phyloP scores from a whole-genome alignment of 1,284 basidiomycete genomes.

The Vanrija humicola region DNA sequence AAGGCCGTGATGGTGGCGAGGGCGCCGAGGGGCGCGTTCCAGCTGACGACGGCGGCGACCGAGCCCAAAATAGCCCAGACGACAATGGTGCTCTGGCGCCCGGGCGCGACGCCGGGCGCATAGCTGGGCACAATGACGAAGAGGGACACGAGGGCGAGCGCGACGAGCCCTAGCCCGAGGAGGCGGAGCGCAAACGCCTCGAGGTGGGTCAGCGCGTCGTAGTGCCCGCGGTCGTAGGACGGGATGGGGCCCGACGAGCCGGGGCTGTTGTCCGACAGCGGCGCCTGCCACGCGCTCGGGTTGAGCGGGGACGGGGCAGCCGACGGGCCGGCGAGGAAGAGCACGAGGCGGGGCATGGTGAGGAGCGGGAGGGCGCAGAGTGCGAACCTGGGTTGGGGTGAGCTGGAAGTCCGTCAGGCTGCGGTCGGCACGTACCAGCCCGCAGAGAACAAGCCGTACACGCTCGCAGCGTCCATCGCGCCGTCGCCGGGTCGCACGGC shows the following conservation, averaged over 20 bases:
- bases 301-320: constrained; percentile 4
- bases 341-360: constrained; percentile 45
- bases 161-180: constrained; percentile 37
- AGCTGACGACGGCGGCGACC: constrained; percentile 27
- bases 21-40: constrained; percentile 39
- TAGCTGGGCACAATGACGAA: constrained; percentile 39
- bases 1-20: constrained; percentile 31
- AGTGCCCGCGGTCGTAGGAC: constrained; percentile 29
- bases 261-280: background rate
- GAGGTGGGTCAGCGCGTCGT: constrained; percentile 41
- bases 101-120: constrained; percentile 21
- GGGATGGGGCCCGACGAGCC: constrained; percentile 1
- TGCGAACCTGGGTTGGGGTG: constrained; percentile 29
- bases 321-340: constrained; percentile 38
- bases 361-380: constrained; percentile 39
- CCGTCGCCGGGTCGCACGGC: constrained; percentile 37
- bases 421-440: constrained; percentile 37
- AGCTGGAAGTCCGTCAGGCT: background rate
- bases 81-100: constrained; percentile 31
- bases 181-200: constrained; percentile 38
- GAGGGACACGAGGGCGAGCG: constrained; percentile 33
- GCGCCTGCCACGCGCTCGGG: background rate
- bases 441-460: constrained; percentile 32
- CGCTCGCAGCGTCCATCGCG: constrained; percentile 30
- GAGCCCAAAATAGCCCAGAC: constrained; percentile 34